Evolutionary conservation across 73 alveolate species (phyloP).

Genomic region (Tetrahymena elliotti): DNA sequence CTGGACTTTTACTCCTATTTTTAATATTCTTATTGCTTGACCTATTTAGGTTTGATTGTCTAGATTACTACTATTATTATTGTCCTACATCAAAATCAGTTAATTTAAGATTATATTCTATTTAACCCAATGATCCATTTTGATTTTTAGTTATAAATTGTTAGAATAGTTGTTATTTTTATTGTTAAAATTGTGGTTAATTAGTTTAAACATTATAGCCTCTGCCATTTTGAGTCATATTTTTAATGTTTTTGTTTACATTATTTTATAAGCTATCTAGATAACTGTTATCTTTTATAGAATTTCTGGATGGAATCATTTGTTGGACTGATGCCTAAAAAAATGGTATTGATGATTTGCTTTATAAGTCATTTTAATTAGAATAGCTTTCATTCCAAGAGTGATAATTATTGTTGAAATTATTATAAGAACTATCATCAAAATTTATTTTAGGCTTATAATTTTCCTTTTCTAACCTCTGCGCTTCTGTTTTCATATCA

Average conservation of each 20-base stretch:
- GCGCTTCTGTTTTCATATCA: neutral
- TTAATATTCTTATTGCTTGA: neutral
- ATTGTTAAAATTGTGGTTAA: neutral
- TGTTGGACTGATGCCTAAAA: neutral
- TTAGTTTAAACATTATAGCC: neutral
- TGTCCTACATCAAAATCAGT: neutral
- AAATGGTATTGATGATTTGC: neutral
- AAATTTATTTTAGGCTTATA: neutral
- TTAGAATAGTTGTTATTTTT: neutral
- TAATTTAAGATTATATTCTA: neutral
- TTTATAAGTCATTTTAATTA: neutral
- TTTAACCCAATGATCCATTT: neutral
- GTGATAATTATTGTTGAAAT: neutral
- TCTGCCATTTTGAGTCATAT: neutral
- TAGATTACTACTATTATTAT: neutral
- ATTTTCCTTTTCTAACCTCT: neutral
- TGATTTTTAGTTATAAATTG: neutral
- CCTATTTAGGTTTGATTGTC: neutral
- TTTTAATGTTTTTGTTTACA: neutral
- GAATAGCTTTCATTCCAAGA: neutral
- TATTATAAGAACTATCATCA: neutral
- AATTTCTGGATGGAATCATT: neutral
- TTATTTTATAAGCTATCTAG: neutral
- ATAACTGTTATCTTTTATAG: neutral
- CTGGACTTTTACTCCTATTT: neutral